Evolutionary conservation across 1,139 yeast genomes (phyloP), one percentile per base, ranked within the genome.

Genomic region (Suhomyces ambrosiae): DNA sequence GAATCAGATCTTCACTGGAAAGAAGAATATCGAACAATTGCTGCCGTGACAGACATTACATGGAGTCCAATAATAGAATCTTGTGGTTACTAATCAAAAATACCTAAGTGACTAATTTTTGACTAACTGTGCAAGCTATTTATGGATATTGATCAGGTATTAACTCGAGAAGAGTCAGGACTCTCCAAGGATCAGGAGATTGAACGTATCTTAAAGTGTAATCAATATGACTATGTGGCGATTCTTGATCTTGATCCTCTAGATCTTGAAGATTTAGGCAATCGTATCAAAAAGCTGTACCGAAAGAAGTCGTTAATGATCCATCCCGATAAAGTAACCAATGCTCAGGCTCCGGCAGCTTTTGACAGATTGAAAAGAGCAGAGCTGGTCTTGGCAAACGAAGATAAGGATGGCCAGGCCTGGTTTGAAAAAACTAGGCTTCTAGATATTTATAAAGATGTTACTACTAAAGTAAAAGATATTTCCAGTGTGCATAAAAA

Each of bases 321-420:
- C 25, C 90, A 83, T 54, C 90, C 90, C 0, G 90, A 83, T 53
- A 82, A 81, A 49, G 70, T 79, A 2, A 57, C 62, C 31, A 76
- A 82, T 47, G 60, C 66, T 0, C 60, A 66, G 13, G 87, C 88
- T 0, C 78, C 86, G 0, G 71, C 62, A 27, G 88, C 89, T 1
- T 83, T 83, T 53, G 85, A 80, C 50, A 45, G 65, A 30, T 52
- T 76, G 26, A 73, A 73, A 41, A 67, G 65, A 33, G 63, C 76
- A 2, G 63, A 67, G 37, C 42, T 38, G 32, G 52, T 59, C 2
- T 52, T 68, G 4, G 34, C 44, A 2, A 31, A 30, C 4, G 45
- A 39, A 10, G 40, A 32, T 15, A 31, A 38, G 8, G 38, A 32
- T 6, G 27, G 32, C 13, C n/a, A 21, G 10, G 14, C 25, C 4